Percentiles rank a stretch among this genome's conserved stretches.
phyloP scores from a whole-genome alignment of 75 land plant species.

The Selaginella tamariscina region DNA sequence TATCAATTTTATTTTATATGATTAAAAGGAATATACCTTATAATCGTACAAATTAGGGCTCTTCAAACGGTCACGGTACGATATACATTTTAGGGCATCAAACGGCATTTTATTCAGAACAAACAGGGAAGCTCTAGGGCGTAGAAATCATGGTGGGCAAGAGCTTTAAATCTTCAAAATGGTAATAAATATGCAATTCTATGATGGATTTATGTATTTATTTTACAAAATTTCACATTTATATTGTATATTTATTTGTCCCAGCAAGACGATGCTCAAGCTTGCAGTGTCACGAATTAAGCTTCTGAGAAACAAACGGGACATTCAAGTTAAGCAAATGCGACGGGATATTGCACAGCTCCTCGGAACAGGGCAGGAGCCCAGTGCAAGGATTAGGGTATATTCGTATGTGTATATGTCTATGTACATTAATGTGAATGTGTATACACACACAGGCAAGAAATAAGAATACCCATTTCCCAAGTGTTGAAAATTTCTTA shows the following conservation, averaged over 20 bases:
- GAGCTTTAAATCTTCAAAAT: slow-evolving; percentile 9
- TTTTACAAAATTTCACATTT: background rate
- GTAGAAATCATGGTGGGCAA: background rate
- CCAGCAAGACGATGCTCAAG: slow-evolving; percentile 82
- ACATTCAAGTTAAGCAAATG: slow-evolving; percentile 32
- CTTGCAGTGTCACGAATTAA: slow-evolving; percentile 57
- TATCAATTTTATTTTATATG: too few relatives aligned
- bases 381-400: slow-evolving; percentile 74
- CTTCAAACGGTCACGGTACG: too few relatives aligned
- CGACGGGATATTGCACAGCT: slow-evolving; percentile 70
- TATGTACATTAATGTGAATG: background rate
- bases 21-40: too few relatives aligned
- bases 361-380: slow-evolving; percentile 63
- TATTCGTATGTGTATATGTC: slow-evolving; percentile 3
- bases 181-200: background rate
- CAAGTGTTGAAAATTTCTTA: background rate
- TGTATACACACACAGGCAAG: background rate
- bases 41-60: too few relatives aligned
- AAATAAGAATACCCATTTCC: background rate
- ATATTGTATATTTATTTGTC: slow-evolving; percentile 9
- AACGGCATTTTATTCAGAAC: too few relatives aligned
- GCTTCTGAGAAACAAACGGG: slow-evolving; percentile 57
- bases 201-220: background rate
- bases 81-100: too few relatives aligned
- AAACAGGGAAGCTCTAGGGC: background rate